A percentile compares a stretch with the other conserved stretches of the same genome.
Conservation (phyloP, 768 basidiomycete genomes). For the Podaxis sp. region DNA sequence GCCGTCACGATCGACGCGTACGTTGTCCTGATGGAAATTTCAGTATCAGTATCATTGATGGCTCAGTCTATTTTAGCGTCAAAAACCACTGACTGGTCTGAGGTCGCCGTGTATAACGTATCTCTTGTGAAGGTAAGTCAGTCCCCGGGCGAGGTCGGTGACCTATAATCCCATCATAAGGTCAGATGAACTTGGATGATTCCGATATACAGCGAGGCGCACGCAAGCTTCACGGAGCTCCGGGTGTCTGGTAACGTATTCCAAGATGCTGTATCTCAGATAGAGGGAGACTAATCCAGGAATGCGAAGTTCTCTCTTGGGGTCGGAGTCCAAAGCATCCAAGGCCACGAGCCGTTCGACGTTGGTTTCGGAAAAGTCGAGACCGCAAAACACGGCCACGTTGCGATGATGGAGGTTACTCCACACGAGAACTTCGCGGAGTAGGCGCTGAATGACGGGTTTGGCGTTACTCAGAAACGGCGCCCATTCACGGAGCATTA, state of each 20-base stretch:
- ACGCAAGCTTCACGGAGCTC: not conserved
- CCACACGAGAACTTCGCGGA: slow-evolving; percentile 5
- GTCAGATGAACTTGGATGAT: too few relatives aligned
- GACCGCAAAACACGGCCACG: not conserved
- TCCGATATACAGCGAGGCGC: not conserved
- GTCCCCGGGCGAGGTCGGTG: not conserved
- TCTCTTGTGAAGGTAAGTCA: not conserved
- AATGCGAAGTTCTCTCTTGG: not conserved
- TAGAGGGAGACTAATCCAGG: not conserved
- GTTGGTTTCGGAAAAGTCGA: not conserved
- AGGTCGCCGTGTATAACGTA: not conserved
- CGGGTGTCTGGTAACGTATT: not conserved
- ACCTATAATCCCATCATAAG: not conserved
- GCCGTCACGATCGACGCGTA: slow-evolving; percentile 1
- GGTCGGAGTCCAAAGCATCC: not conserved
- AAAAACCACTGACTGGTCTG: not conserved
- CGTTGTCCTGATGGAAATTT: slow-evolving; percentile 6
- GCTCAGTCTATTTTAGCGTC: too few relatives aligned
- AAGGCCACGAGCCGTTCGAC: not conserved
- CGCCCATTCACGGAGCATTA: not conserved
- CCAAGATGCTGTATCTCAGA: not conserved
- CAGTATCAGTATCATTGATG: not conserved
- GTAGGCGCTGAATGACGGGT: not conserved
- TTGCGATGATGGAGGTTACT: not conserved
- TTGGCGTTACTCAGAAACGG: not conserved